Evolutionary conservation across 2,329 filamentous ascomycete genomes (phyloP).

Genomic region (Colletotrichum sp.): DNA sequence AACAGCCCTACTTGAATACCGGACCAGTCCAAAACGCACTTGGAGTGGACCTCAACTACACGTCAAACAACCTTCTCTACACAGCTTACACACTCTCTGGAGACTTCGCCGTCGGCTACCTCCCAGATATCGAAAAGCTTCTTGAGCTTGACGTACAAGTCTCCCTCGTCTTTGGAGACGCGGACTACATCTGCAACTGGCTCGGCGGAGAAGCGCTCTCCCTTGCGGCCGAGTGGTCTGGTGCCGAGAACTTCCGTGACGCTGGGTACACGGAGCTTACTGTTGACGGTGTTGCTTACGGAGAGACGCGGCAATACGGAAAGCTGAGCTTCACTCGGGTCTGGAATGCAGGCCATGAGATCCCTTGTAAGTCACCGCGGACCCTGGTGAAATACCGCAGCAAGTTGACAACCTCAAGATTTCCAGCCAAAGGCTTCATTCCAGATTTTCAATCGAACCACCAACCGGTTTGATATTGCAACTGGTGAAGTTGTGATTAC

Average conservation of each 20-base stretch:
- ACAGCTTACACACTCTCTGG: not conserved
- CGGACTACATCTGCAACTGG: conserved; percentile 60
- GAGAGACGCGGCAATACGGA: conserved; percentile 70
- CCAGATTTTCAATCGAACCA: conserved; percentile 53
- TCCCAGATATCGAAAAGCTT: conserved; percentile 30
- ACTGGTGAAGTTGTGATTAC: conserved; percentile 39
- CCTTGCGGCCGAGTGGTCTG: conserved; percentile 59
- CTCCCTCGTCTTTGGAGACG: conserved; percentile 59
- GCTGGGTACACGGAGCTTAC: conserved; percentile 70
- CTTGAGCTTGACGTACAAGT: conserved; percentile 61
- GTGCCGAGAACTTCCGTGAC: conserved; percentile 62
- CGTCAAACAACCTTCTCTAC: conserved; percentile 25
- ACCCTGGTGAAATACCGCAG: accelerated
- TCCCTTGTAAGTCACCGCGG: not conserved
- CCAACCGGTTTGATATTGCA: conserved; percentile 50
- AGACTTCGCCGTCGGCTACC: not conserved
- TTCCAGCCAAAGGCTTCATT: conserved; percentile 52
- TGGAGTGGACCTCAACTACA: conserved; percentile 64
- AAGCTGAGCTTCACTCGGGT: conserved; percentile 65
- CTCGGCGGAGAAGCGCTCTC: conserved; percentile 53
- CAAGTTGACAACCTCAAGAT: conserved; percentile 27
- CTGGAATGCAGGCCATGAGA: conserved; percentile 57
- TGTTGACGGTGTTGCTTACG: conserved; percentile 62
- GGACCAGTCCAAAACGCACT: conserved; percentile 59
- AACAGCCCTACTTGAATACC: conserved; percentile 15